These are phyloP conservation scores for Colletotrichum spaethianum DNA, from an alignment of 2,329 filamentous ascomycete species.

Conservation along the genomic window DNA sequence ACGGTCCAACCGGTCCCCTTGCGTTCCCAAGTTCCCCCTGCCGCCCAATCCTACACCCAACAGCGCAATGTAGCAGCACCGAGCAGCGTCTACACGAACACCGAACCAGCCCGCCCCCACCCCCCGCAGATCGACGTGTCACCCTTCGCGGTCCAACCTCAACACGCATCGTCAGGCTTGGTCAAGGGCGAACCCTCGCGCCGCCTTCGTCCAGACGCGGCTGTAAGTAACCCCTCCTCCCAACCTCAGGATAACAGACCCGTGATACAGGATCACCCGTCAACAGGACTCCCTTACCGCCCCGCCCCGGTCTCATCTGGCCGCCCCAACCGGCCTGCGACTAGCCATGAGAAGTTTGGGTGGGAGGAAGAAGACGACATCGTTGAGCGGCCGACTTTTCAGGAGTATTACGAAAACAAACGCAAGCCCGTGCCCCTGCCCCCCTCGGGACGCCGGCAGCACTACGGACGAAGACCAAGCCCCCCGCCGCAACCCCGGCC, in stretches of 20 bases:
- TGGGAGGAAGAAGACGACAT: not conserved
- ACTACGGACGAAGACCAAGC: not conserved
- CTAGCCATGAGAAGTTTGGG: not conserved
- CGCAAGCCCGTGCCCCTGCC: not conserved
- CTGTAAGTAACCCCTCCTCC: conserved; percentile 27
- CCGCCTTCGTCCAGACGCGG: conserved; percentile 1
- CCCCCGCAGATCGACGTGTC: not conserved
- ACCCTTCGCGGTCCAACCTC: not conserved
- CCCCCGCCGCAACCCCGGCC: not conserved
- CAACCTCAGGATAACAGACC: conserved; percentile 18
- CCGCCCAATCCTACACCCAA: not conserved
- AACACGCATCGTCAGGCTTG: not conserved
- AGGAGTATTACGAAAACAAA: conserved; percentile 1
- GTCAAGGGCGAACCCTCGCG: not conserved
- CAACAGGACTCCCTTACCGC: not conserved
- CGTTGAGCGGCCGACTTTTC: not conserved
- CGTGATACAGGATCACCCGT: conserved; percentile 27
- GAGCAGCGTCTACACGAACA: conserved; percentile 9
- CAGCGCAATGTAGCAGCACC: not conserved
- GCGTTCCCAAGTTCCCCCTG: not conserved
- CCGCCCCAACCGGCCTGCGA: not conserved
- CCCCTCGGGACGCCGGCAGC: not conserved
- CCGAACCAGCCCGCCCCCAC: conserved; percentile 4
- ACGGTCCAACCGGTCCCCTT: not conserved
- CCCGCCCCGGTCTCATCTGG: not conserved